phyloP scores from a whole-genome alignment of 1,139 yeast genomes.

The Hansenula sp. region DNA sequence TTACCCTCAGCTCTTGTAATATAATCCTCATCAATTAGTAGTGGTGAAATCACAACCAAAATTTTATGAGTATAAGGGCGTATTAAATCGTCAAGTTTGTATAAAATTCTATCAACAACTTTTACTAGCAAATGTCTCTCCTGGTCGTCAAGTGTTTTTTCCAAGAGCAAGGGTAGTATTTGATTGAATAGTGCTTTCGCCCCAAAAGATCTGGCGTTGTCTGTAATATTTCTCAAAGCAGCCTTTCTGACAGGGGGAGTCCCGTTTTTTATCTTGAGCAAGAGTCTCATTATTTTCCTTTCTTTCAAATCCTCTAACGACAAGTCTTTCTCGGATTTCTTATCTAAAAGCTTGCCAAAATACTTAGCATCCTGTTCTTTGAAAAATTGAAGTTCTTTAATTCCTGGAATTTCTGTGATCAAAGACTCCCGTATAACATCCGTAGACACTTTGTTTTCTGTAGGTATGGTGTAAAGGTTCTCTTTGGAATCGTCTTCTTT shows the following conservation, averaged over 20 bases:
- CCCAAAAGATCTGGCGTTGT: slow-evolving; percentile 61
- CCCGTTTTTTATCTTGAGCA: slow-evolving; percentile 77
- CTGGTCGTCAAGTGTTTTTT: slow-evolving; percentile 69
- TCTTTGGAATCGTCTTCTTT: slow-evolving; percentile 8
- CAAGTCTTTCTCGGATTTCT: slow-evolving; percentile 31
- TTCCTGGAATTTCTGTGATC: slow-evolving; percentile 60
- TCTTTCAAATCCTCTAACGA: slow-evolving; percentile 55
- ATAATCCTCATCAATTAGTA: slow-evolving; percentile 75
- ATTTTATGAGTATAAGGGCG: slow-evolving; percentile 75
- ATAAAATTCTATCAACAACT: slow-evolving; percentile 64
- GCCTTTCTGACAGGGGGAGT: slow-evolving; percentile 59
- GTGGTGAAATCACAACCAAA: slow-evolving; percentile 70
- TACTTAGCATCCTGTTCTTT: slow-evolving; percentile 69
- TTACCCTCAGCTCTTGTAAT: slow-evolving; percentile 73
- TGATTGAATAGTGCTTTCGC: slow-evolving; percentile 65
- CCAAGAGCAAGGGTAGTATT: slow-evolving; percentile 70
- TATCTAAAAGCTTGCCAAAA: slow-evolving; percentile 57
- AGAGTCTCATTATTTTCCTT: slow-evolving; percentile 54
- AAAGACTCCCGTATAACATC: slow-evolving; percentile 28
- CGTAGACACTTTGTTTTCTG: slow-evolving; percentile 20
- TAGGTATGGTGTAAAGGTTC: slow-evolving; percentile 31
- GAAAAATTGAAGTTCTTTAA: slow-evolving; percentile 59
- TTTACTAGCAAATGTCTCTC: slow-evolving; percentile 83
- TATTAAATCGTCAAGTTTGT: slow-evolving; percentile 58
- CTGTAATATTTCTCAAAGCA: slow-evolving; percentile 68